Evolutionary conservation across 345 rosid genomes (phyloP).

Genomic region (Brassica juncea): DNA sequence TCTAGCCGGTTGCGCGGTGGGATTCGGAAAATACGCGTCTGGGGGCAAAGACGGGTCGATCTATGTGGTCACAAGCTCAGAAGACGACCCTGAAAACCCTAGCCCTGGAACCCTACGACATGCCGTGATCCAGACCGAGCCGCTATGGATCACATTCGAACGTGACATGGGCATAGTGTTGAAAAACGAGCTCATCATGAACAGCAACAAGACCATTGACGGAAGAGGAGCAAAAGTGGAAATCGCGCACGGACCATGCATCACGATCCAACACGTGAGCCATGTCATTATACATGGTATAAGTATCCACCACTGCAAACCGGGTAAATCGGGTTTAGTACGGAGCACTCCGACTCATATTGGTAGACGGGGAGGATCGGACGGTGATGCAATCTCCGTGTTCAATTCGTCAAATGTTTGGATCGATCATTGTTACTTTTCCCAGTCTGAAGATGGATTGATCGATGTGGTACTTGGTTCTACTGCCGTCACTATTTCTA

Average conservation of each 20-base stretch:
- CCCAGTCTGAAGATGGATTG: slow-evolving; percentile 73
- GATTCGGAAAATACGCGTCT: slow-evolving; percentile 64
- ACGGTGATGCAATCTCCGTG: slow-evolving; percentile 73
- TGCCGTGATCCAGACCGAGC: slow-evolving; percentile 67
- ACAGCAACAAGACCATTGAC: slow-evolving; percentile 85
- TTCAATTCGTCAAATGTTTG: slow-evolving; percentile 78
- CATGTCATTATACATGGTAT: slow-evolving; percentile 86
- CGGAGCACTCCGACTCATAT: slow-evolving; percentile 39
- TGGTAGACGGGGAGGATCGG: slow-evolving; percentile 66
- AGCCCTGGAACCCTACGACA: slow-evolving; percentile 71
- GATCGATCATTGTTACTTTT: slow-evolving; percentile 81
- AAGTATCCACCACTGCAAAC: slow-evolving; percentile 82
- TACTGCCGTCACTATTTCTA: slow-evolving; percentile 78
- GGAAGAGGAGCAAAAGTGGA: slow-evolving; percentile 83
- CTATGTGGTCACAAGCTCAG: slow-evolving; percentile 61
- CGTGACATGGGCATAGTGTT: slow-evolving; percentile 74
- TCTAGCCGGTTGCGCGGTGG: slow-evolving; percentile 70
- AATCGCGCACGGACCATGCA: slow-evolving; percentile 77
- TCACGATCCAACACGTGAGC: slow-evolving; percentile 70
- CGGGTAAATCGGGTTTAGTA: slow-evolving; percentile 49
- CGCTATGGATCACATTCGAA: slow-evolving; percentile 81
- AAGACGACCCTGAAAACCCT: slow-evolving; percentile 73
- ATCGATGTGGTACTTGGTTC: slow-evolving; percentile 87
- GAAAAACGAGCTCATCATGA: slow-evolving; percentile 82
- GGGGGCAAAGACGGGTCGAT: slow-evolving; percentile 81